Conservation (phyloP, 805 yeast species). For the Nakazawaea ernobii region DNA sequence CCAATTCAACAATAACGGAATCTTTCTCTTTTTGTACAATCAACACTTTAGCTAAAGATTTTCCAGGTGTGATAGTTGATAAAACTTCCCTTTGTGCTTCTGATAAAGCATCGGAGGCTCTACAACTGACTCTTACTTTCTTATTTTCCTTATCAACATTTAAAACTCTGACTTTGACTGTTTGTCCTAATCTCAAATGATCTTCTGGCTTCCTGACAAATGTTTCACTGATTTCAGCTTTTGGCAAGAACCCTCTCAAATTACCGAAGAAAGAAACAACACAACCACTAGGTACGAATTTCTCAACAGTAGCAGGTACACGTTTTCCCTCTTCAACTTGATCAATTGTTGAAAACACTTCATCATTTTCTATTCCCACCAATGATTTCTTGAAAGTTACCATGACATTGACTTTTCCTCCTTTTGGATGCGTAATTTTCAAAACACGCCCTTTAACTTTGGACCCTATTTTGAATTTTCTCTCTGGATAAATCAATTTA, state of each 20-base stretch:
- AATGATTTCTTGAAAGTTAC: constrained; percentile 82
- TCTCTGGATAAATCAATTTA: constrained; percentile 81
- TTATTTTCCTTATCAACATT: constrained; percentile 46
- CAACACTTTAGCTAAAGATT: constrained; percentile 49
- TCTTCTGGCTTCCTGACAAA: constrained; percentile 74
- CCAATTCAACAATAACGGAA: constrained; percentile 58
- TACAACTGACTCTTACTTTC: constrained; percentile 68
- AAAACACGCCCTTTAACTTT: constrained; percentile 74
- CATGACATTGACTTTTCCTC: constrained; percentile 39
- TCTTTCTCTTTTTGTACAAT: constrained; percentile 76
- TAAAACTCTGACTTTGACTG: constrained; percentile 65
- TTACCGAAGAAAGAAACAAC: constrained; percentile 78
- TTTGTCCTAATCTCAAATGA: constrained; percentile 77
- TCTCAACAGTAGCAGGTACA: constrained; percentile 71
- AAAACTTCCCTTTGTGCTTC: constrained; percentile 42
- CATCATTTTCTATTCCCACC: constrained; percentile 58
- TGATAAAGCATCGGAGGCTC: constrained; percentile 50
- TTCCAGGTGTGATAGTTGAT: constrained; percentile 49
- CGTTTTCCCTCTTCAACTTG: constrained; percentile 37
- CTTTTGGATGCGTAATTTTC: constrained; percentile 35
- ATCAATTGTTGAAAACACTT: constrained; percentile 35
- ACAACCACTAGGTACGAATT: constrained; percentile 72
- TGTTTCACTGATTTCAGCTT: constrained; percentile 84
- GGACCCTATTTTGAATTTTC: constrained; percentile 82
- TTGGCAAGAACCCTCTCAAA: constrained; percentile 76